These are phyloP conservation scores for Chaetomiaceae sp. DNA, from an alignment of 2,329 filamentous ascomycete species.

Conservation along the genomic window DNA sequence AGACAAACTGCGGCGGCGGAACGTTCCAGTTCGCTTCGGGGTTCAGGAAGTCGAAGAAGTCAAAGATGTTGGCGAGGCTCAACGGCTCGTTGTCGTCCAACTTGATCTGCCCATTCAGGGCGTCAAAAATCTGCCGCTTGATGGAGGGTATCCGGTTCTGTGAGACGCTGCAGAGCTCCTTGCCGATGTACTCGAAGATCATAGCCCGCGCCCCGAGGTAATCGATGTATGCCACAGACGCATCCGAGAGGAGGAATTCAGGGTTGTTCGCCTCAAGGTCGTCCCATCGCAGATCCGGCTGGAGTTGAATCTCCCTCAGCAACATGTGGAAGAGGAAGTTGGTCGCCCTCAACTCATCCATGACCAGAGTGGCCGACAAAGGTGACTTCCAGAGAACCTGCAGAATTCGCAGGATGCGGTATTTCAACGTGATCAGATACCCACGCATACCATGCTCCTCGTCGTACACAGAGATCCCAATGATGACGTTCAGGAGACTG, in stretches of 20 bases:
- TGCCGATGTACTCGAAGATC: slow-evolving; percentile 77
- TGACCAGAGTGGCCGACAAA: slow-evolving; percentile 68
- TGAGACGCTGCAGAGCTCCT: slow-evolving; percentile 75
- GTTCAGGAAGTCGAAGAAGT: slow-evolving; percentile 84
- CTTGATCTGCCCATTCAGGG: slow-evolving; percentile 72
- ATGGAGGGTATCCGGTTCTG: slow-evolving; percentile 66
- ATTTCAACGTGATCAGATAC: slow-evolving; percentile 67
- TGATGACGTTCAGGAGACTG: slow-evolving; percentile 66
- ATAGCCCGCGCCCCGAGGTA: slow-evolving; percentile 75
- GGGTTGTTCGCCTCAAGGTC: slow-evolving; percentile 54
- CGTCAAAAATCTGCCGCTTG: slow-evolving; percentile 63
- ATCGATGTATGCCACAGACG: slow-evolving; percentile 66
- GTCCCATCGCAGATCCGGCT: slow-evolving; percentile 69
- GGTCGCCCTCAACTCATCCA: slow-evolving; percentile 73
- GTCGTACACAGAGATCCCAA: slow-evolving; percentile 63
- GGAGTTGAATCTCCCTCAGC: slow-evolving; percentile 65
- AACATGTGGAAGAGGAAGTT: slow-evolving; percentile 78
- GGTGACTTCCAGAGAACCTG: slow-evolving; percentile 79
- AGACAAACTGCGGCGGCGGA: slow-evolving; percentile 50
- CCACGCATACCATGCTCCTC: slow-evolving; percentile 54
- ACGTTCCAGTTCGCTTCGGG: slow-evolving; percentile 47
- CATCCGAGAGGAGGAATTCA: slow-evolving; percentile 64
- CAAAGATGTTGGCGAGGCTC: slow-evolving; percentile 73
- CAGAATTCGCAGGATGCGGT: slow-evolving; percentile 67
- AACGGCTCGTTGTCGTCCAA: slow-evolving; percentile 62